Evolutionary conservation across 768 basidiomycete species (phyloP).

Genomic region (Agrocybe chaxingu): DNA sequence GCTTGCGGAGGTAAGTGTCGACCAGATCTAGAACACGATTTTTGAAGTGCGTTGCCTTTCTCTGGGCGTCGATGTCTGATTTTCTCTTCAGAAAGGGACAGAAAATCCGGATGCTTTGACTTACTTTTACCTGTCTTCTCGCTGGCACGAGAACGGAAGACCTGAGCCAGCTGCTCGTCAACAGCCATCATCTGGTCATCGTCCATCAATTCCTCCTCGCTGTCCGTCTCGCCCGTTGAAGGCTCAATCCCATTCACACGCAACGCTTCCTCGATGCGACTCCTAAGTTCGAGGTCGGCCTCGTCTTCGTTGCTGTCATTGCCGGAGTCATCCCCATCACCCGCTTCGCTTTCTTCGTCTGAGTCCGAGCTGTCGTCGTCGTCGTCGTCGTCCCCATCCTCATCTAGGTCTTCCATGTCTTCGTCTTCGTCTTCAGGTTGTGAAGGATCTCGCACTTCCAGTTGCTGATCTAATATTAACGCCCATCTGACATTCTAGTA

Average conservation of each 20-base stretch:
- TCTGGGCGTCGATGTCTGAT: constrained; percentile 64
- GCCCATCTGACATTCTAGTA: constrained; percentile 4
- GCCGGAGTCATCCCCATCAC: constrained; percentile 28
- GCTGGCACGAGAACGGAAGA: constrained; percentile 69
- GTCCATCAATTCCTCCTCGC: constrained; percentile 76
- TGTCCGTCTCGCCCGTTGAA: constrained; percentile 54
- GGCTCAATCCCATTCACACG: constrained; percentile 57
- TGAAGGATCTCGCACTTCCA: constrained; percentile 66
- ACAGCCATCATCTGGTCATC: constrained; percentile 99
- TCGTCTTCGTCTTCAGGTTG: constrained; percentile 51
- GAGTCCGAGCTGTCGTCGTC: constrained; percentile 32
- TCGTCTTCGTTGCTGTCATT: constrained; percentile 41
- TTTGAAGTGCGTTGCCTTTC: constrained; percentile 94
- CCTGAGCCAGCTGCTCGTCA: constrained; percentile 86
- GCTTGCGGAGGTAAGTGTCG: constrained; percentile 77
- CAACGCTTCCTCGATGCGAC: constrained; percentile 63
- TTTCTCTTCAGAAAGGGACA: not conserved
- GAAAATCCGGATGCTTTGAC: constrained; percentile 11
- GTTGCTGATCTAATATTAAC: constrained; percentile 54
- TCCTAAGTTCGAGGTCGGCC: constrained; percentile 61
- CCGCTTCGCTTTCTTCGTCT: constrained; percentile 30
- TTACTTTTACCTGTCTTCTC: constrained; percentile 66
- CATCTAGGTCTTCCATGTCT: constrained; percentile 32
- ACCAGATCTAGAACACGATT: constrained; percentile 94
- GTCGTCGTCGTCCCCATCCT: constrained; percentile 33